Percentiles rank a stretch among this genome's conserved stretches.
Evolutionary conservation across 345 rosid genomes (phyloP).

Genomic region (Sapria himalayana): DNA sequence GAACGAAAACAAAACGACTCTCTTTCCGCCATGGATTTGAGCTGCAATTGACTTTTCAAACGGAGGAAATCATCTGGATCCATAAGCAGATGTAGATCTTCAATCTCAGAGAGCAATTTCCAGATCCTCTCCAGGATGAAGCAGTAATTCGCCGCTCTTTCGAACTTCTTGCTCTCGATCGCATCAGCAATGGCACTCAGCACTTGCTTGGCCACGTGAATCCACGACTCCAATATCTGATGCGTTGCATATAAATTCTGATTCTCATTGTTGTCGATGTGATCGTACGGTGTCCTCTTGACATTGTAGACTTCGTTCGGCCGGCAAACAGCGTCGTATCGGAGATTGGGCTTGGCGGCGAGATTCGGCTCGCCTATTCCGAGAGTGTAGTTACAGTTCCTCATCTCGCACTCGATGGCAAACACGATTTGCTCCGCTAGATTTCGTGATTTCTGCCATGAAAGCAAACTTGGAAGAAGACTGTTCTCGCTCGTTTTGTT

Average conservation of each 20-base stretch:
- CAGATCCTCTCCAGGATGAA: constrained; percentile 43
- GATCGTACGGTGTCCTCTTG: constrained; percentile 29
- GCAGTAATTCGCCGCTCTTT: constrained; percentile 35
- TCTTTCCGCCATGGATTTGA: constrained; percentile 26
- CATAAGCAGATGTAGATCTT: constrained; percentile 52
- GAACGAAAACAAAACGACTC: constrained; percentile 75
- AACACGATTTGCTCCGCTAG: constrained; percentile 38
- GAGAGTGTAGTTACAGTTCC: constrained; percentile 48
- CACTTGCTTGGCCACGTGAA: constrained; percentile 23
- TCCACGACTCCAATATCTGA: constrained; percentile 84
- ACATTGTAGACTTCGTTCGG: constrained; percentile 40
- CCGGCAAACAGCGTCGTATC: constrained; percentile 59
- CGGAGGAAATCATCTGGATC: constrained; percentile 73
- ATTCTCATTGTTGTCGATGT: constrained; percentile 50
- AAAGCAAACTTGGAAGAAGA: constrained; percentile 50
- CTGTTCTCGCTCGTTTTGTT: constrained; percentile 45
- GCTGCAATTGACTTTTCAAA: constrained; percentile 37
- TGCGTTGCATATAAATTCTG: constrained; percentile 37
- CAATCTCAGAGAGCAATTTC: constrained; percentile 53
- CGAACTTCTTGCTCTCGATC: constrained; percentile 23
- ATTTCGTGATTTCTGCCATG: constrained; percentile 61
- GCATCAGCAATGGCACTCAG: constrained; percentile 23
- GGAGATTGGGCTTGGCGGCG: constrained; percentile 50
- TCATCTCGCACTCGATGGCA: constrained; percentile 66
- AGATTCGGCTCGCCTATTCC: constrained; percentile 81